Evolutionary conservation across 805 yeast species (phyloP), one percentile per base, ranked within the genome.

Genomic region (Metschnikowia gelsemii): DNA sequence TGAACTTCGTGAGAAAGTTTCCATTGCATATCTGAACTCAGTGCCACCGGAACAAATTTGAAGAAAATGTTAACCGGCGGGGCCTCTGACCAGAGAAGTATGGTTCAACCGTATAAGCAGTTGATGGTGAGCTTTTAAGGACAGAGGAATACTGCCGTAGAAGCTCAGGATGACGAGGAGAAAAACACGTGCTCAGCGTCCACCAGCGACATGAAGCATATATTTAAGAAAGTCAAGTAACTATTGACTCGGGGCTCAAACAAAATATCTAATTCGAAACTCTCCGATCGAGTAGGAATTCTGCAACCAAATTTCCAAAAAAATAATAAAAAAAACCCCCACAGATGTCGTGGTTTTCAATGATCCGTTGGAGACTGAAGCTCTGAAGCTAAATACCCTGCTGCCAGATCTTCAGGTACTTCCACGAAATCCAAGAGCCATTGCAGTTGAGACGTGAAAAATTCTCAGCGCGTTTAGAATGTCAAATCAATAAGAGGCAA

Each of bases 101-200:
- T 73, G 0, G 62, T 68, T 5, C 37, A 49, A 8, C 56, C 82
- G 8, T 83, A 82, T 55, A 79, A 79, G 51, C 62, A 64, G 9
- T 83, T 83, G 54, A 80, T 84, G 31, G 73, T 73, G 34, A 76
- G 77, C 29, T 60, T 83, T 36, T 62, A 83, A 19, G 70, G 68
- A 34, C 88, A 82, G 53, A 62, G 83, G 44, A 78, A 80, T 41
- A 64, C 62, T 12, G 77, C 84, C 2, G 74, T 80, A 6, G 70
- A 69, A 5, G 57, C 63, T 12, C 75, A 76, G 24, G 85, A 83
- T 52, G 70, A 73, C 14, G 73, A 76, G 30, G 76, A 76, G 9
- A 79, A 80, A 42, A 74, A 78, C 62, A 88, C 83, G 55, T 82
- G 87, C 50, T 67, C 82, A 40, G 78, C 79, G 0, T 81, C 82